Evolutionary conservation across 257 asterid genomes (phyloP).

Genomic region (Solanum clarkiae): DNA sequence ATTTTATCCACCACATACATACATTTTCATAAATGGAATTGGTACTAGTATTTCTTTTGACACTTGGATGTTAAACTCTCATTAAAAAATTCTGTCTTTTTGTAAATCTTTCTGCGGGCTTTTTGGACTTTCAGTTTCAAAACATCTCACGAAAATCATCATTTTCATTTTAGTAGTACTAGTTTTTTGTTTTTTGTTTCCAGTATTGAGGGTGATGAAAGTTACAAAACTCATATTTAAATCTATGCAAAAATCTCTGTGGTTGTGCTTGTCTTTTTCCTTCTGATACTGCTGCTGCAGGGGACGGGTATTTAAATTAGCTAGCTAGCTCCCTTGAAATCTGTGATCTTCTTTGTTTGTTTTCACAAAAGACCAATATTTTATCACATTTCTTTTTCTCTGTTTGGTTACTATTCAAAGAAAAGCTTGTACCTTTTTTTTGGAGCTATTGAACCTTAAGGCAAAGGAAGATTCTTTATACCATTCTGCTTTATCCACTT

Average conservation of each 20-base stretch:
- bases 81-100: not conserved
- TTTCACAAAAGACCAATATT: not conserved
- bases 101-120: conserved; percentile 2
- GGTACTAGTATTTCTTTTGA: not conserved
- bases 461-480: conserved; percentile 17
- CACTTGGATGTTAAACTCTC: not conserved
- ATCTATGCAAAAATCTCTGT: not conserved
- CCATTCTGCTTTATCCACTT: conserved; percentile 9
- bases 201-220: conserved; percentile 3
- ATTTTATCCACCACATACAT: not conserved
- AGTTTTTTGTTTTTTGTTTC: not conserved
- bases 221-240: not conserved
- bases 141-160: not conserved
- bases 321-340: conserved; percentile 8
- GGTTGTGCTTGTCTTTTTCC: conserved; percentile 14
- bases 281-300: not conserved
- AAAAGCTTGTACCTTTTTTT: not conserved
- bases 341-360: conserved; percentile 9
- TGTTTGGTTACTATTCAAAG: conserved; percentile 1
- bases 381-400: not conserved
- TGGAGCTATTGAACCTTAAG: not conserved
- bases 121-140: conserved; percentile 6
- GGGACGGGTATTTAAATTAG: not conserved
- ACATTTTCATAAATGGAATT: not conserved
- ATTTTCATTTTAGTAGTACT: not conserved